Percentiles rank a stretch among this genome's conserved stretches.
These are phyloP conservation scores for Ophiobolus disseminans DNA, from an alignment of 2,329 filamentous ascomycete species.

Conservation along the genomic window DNA sequence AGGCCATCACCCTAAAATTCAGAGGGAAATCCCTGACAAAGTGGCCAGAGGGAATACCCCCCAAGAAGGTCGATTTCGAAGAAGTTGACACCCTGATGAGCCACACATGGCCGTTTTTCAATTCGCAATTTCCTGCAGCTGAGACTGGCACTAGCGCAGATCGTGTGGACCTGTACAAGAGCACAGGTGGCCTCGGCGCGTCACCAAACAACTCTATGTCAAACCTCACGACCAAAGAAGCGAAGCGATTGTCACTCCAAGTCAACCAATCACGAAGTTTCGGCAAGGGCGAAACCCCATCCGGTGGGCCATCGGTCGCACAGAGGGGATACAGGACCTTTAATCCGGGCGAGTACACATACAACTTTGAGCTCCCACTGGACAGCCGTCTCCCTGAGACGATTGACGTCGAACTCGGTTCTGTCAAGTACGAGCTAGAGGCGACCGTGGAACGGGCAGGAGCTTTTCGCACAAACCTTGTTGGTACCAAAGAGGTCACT, in stretches of 20 bases:
- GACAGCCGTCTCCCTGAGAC: slow-evolving; percentile 83
- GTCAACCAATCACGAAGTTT: slow-evolving; percentile 86
- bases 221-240: slow-evolving; percentile 58
- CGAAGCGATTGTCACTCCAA: slow-evolving; percentile 76
- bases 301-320: slow-evolving; percentile 63
- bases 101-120: slow-evolving; percentile 92
- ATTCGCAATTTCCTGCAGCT: slow-evolving; percentile 69
- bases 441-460: slow-evolving; percentile 84
- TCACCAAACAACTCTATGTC: slow-evolving; percentile 55
- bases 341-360: slow-evolving; percentile 74
- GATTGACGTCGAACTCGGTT: slow-evolving; percentile 84
- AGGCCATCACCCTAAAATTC: slow-evolving; percentile 86
- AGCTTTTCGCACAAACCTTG: slow-evolving; percentile 86
- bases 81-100: slow-evolving; percentile 87
- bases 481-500: slow-evolving; percentile 80
- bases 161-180: slow-evolving; percentile 64
- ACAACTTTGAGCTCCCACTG: slow-evolving; percentile 82
- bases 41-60: slow-evolving; percentile 96
- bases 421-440: slow-evolving; percentile 86
- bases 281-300: slow-evolving; percentile 74
- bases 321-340: slow-evolving; percentile 89
- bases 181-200: slow-evolving; percentile 49
- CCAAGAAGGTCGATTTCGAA: slow-evolving; percentile 79
- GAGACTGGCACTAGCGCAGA: slow-evolving; percentile 69
- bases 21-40: slow-evolving; percentile 85